Evolutionary conservation across 2,329 filamentous ascomycete genomes (phyloP).

Genomic region (Samsoniella hepiali): DNA sequence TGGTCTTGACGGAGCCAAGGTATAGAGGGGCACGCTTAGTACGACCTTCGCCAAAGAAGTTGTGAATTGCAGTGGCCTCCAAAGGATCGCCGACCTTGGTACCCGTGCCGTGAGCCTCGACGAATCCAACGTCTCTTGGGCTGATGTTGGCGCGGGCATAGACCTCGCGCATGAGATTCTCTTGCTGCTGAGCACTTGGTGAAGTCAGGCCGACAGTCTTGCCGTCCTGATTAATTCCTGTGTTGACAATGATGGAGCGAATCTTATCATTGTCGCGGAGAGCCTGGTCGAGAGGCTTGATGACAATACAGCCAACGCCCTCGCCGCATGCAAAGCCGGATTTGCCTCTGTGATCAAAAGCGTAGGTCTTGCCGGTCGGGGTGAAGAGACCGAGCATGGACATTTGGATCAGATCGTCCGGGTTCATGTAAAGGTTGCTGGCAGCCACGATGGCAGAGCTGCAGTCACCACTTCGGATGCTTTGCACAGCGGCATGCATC

Average conservation of each 20-base stretch:
- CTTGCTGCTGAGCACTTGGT: conserved; percentile 50
- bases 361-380: conserved; percentile 49
- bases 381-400: conserved; percentile 39
- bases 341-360: conserved; percentile 32
- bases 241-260: conserved; percentile 48
- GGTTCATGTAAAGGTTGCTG: conserved; percentile 46
- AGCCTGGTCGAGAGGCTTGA: conserved; percentile 56
- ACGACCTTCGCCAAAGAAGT: conserved; percentile 40
- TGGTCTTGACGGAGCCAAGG: conserved; percentile 49
- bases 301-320: conserved; percentile 51
- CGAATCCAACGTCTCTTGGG: conserved; percentile 31
- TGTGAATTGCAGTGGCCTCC: conserved; percentile 48
- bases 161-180: conserved; percentile 35
- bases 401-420: conserved; percentile 36
- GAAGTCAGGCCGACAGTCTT: conserved; percentile 47
- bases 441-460: conserved; percentile 46
- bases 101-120: conserved; percentile 56
- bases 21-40: conserved; percentile 41
- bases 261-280: conserved; percentile 53
- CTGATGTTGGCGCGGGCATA: conserved; percentile 33
- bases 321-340: conserved; percentile 60
- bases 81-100: conserved; percentile 54
- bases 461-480: conserved; percentile 45
- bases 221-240: conserved; percentile 55
- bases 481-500: conserved; percentile 49